phyloP scores from a whole-genome alignment of 176 grass and related monocot genomes.

The Panicum miliaceum region DNA sequence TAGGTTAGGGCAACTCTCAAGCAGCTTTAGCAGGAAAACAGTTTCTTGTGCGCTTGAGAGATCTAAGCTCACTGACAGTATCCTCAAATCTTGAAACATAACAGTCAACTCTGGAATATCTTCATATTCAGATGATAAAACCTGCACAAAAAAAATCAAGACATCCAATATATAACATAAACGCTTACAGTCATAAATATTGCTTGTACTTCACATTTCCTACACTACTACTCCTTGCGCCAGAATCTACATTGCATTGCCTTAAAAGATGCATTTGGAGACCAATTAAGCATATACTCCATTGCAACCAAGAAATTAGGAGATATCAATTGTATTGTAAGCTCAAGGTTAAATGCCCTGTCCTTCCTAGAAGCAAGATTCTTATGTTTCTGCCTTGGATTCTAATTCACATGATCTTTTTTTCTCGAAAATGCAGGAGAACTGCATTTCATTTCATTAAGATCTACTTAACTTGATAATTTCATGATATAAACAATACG shows the following conservation, averaged over 20 bases:
- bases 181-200: background rate
- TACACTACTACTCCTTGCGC: background rate
- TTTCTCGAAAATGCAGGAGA: too few relatives aligned
- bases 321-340: too few relatives aligned
- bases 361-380: too few relatives aligned
- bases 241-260: slow-evolving; percentile 26
- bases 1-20: slow-evolving; percentile 52
- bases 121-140: slow-evolving; percentile 46
- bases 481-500: background rate
- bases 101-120: slow-evolving; percentile 28
- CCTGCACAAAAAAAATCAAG: slow-evolving; percentile 18
- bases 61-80: slow-evolving; percentile 47
- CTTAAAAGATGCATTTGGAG: slow-evolving; percentile 2
- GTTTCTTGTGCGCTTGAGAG: slow-evolving; percentile 17
- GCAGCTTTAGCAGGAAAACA: slow-evolving; percentile 48
- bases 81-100: slow-evolving; percentile 48
- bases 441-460: too few relatives aligned
- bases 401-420: too few relatives aligned
- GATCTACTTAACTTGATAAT: background rate
- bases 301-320: slow-evolving; percentile 4
- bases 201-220: background rate
- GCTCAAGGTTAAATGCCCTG: background rate
- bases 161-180: background rate
- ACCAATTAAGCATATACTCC: slow-evolving; percentile 14
- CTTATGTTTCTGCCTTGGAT: background rate